Percentiles rank a stretch among this genome's conserved stretches.
Evolutionary conservation across 495 filamentous ascomycete genomes (phyloP).

Genomic region (Podospora tetraspora): DNA sequence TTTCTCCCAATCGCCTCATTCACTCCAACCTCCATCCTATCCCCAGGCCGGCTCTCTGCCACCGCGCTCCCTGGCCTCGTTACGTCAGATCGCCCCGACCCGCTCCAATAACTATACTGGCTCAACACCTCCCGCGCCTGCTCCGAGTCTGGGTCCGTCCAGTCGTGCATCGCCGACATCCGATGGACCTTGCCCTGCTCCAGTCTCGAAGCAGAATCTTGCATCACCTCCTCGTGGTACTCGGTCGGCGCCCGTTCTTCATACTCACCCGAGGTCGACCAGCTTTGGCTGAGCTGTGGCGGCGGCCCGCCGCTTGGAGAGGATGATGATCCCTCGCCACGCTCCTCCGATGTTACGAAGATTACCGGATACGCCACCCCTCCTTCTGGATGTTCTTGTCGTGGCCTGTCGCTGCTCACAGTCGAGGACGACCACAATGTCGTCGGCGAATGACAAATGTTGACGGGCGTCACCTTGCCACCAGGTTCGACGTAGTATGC

Average conservation of each 20-base stretch:
- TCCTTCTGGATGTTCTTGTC: not conserved
- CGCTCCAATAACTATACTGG: not conserved
- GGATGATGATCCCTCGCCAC: not conserved
- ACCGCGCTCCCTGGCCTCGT: not conserved
- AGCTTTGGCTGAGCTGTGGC: not conserved
- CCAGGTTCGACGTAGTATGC: slow-evolving; percentile 21
- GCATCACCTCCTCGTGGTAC: not conserved
- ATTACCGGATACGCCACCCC: not conserved
- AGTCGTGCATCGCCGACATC: not conserved
- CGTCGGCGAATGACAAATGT: slow-evolving; percentile 7
- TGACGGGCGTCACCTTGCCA: slow-evolving; percentile 14
- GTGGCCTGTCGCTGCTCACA: not conserved
- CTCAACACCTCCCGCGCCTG: not conserved
- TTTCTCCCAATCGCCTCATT: not conserved
- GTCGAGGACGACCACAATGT: not conserved
- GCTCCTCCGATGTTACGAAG: not conserved
- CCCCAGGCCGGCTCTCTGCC: not conserved
- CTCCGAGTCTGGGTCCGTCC: not conserved
- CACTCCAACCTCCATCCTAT: not conserved
- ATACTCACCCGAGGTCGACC: not conserved
- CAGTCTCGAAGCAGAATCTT: not conserved
- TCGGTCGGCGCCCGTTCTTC: not conserved
- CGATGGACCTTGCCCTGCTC: not conserved
- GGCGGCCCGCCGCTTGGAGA: not conserved
- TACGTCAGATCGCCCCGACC: not conserved